Conservation (phyloP, 352 stramenopile species). For the Phytophthora ramorum region DNA sequence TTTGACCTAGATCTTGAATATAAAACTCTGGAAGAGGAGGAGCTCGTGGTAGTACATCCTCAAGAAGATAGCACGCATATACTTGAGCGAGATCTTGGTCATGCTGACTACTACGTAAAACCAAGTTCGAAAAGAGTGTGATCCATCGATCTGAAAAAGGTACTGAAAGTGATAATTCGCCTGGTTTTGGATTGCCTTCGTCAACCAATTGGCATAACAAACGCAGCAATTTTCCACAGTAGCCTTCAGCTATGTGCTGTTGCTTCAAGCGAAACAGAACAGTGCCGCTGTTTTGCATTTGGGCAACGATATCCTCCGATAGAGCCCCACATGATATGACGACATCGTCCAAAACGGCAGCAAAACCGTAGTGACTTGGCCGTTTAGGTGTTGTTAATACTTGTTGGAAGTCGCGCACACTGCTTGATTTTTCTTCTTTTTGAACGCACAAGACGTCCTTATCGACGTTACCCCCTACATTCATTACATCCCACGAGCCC, state of each 20-base stretch:
- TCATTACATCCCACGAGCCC: conserved; percentile 21
- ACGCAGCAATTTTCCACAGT: conserved; percentile 42
- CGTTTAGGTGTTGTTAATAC: conserved; percentile 11
- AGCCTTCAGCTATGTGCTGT: conserved; percentile 26
- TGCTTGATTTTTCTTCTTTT: not conserved
- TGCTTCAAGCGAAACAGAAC: conserved; percentile 55
- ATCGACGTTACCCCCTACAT: conserved; percentile 16
- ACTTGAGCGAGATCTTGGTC: conserved; percentile 31
- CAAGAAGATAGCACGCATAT: conserved; percentile 42
- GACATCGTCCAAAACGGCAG: conserved; percentile 46
- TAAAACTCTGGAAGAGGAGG: conserved; percentile 9
- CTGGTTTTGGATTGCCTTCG: not conserved
- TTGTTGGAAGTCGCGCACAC: not conserved
- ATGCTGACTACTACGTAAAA: conserved; percentile 20
- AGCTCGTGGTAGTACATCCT: conserved; percentile 27
- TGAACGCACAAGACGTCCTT: not conserved
- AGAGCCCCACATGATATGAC: conserved; percentile 17
- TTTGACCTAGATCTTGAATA: conserved; percentile 13
- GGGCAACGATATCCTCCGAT: conserved; percentile 17
- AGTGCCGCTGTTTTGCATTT: conserved; percentile 31
- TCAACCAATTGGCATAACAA: conserved; percentile 45
- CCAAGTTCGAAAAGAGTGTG: conserved; percentile 29
- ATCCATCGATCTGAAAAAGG: conserved; percentile 40
- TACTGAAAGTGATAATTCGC: not conserved
- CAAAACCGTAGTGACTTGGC: conserved; percentile 11